A percentile compares a stretch with the other conserved stretches of the same genome.
phyloP scores from a whole-genome alignment of 1,284 basidiomycete species.

The Trametes hirsuta region DNA sequence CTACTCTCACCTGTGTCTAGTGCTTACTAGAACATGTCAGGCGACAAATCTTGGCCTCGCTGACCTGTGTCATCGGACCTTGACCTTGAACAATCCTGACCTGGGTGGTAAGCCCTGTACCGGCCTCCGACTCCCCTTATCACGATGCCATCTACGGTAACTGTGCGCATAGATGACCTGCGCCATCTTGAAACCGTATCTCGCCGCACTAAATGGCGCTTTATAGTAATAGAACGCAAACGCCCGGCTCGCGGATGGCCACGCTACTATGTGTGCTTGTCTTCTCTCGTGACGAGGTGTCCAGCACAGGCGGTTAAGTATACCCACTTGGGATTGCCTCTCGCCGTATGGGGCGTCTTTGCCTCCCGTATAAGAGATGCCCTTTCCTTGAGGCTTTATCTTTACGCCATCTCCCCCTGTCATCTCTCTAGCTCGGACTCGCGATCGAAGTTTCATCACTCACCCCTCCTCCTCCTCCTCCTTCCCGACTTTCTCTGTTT shows the following conservation, averaged over 20 bases:
- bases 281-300: constrained; percentile 22
- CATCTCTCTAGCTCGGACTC: neutral
- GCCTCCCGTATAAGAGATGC: constrained; percentile 17
- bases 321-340: constrained; percentile 19
- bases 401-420: constrained; percentile 17
- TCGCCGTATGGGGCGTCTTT: constrained; percentile 11
- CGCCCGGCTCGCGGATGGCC: constrained; percentile 13
- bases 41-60: constrained; percentile 14
- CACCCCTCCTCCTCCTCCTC: neutral
- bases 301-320: constrained; percentile 15
- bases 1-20: neutral
- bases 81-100: constrained; percentile 9
- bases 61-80: constrained; percentile 20
- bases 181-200: constrained; percentile 24
- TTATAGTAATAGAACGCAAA: constrained; percentile 1
- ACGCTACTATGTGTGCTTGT: constrained; percentile 11
- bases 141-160: constrained; percentile 20
- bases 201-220: constrained; percentile 14
- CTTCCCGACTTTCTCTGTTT: neutral
- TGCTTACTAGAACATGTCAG: constrained; percentile 14
- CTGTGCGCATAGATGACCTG: constrained; percentile 1
- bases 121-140: constrained; percentile 21
- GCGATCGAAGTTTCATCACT: constrained; percentile 3
- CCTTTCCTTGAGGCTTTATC: constrained; percentile 9
- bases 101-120: constrained; percentile 16